Base-by-base conservation (phyloP, 345 rosid species). In the Firmiana major region DNA sequence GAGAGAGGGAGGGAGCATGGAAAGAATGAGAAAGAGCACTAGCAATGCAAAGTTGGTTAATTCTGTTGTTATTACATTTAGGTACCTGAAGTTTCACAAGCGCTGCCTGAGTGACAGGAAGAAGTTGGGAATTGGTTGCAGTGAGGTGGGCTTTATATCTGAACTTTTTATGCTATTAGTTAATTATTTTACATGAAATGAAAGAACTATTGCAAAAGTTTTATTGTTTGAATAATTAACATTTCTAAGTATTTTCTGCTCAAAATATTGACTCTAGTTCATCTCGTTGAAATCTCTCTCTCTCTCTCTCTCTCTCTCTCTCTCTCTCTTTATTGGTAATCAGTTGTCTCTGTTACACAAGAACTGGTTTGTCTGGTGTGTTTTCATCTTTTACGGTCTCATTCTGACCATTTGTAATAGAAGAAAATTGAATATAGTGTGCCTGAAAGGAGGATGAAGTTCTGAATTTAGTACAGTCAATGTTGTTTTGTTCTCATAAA, bases 101-200 rank as follows among this genome's bases (percentile, higher is more conserved):
- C 93, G 97, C 59, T 96, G 99, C 93, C 84, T 96, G 74, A 83
- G 78, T 84, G 99, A 96, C 79, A 91, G 99, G 83, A 93, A 89
- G 90, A 96, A 96, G 87, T 82, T 85, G 84, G 97, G 97, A 68
- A 86, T 87, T 8, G 97, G 98, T 74, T 85, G 91, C 90, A 96
- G 99, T 89, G 99, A 96, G 99, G 99, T 92, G 62, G 76, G 11
- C 67, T 53, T 36, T 31, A 59, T 79, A 46, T 69, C 69, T 63
- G 16, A 74, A 81, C 64, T 69, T 66, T 36, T 16, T 28, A 17
- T 28, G 74, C 7, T 28, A 48, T 26, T 70, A 46, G 48, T 12
- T 7, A 69, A 38, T 49, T 42, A 7, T 65, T 31, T 63, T 63
- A 63, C 43, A 15, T 63, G 9, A 31, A 63, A 34, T 63, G 40